A percentile compares a stretch with the other conserved stretches of the same genome.
These are phyloP conservation scores for Fagopyrum tataricum DNA, from an alignment of 148 eudicot genomes.

Conservation along the genomic window DNA sequence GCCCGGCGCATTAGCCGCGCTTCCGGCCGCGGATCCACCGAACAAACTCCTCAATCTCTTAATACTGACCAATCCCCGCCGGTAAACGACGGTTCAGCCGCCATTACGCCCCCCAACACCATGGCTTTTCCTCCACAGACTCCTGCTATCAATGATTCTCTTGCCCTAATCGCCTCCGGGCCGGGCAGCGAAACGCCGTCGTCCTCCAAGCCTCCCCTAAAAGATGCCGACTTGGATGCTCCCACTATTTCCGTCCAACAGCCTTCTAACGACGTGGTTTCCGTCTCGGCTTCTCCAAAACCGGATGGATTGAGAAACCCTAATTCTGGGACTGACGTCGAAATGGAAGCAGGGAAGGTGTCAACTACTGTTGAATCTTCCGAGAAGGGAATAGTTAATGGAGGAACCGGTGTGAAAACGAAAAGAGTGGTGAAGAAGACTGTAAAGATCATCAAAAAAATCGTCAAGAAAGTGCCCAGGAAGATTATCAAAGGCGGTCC, in stretches of 20 bases:
- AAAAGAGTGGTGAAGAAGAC: slow-evolving; percentile 32
- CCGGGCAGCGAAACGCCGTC: neutral
- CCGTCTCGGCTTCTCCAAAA: neutral
- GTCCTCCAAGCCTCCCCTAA: neutral
- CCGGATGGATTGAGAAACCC: neutral
- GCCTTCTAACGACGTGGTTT: slow-evolving; percentile 9
- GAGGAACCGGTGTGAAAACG: slow-evolving; percentile 13
- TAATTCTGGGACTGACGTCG: neutral
- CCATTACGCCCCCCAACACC: neutral
- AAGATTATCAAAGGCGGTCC: slow-evolving; percentile 18
- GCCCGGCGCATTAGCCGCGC: slow-evolving; percentile 18
- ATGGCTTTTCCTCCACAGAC: neutral
- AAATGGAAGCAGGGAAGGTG: too few relatives aligned
- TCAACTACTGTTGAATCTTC: neutral
- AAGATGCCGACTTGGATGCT: neutral
- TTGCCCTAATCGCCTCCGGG: neutral
- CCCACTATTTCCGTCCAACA: neutral
- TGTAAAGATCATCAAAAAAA: slow-evolving; percentile 37
- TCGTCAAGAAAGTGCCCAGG: slow-evolving; percentile 29
- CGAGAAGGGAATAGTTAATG: neutral
- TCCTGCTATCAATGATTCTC: neutral
- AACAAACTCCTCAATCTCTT: neutral
- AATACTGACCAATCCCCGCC: neutral
- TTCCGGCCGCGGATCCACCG: slow-evolving; percentile 17
- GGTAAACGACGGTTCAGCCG: neutral